These are phyloP conservation scores for Wickerhamiella galacta DNA, from an alignment of 805 yeast species.

Conservation along the genomic window DNA sequence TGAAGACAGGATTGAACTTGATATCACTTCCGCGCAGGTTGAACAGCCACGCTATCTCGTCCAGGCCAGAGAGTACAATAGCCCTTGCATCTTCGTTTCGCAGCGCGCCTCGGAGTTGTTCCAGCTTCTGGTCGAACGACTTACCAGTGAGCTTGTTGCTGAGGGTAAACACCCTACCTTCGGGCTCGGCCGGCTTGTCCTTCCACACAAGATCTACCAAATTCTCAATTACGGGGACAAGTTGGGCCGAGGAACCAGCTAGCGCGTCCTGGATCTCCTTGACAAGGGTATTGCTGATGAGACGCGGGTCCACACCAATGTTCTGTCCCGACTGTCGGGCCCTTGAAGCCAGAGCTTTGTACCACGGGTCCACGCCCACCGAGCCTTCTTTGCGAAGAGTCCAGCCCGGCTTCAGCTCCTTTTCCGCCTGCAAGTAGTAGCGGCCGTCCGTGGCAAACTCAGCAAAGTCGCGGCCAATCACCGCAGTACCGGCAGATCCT, in stretches of 20 bases:
- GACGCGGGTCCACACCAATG: conserved; percentile 71
- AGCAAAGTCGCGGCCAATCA: conserved; percentile 56
- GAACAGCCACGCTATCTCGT: conserved; percentile 83
- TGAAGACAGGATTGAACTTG: conserved; percentile 75
- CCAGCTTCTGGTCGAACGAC: conserved; percentile 38
- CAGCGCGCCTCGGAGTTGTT: conserved; percentile 23
- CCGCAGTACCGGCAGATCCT: conserved; percentile 86
- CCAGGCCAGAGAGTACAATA: conserved; percentile 54
- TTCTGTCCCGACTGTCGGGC: conserved; percentile 31
- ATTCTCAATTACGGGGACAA: conserved; percentile 41
- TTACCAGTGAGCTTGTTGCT: conserved; percentile 49
- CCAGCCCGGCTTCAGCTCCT: conserved; percentile 73
- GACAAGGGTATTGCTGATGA: conserved; percentile 35
- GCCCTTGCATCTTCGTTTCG: conserved; percentile 21
- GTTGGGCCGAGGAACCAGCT: conserved; percentile 25
- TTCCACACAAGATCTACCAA: conserved; percentile 65
- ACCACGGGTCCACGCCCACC: conserved; percentile 62
- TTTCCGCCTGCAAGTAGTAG: conserved; percentile 78
- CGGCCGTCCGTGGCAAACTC: conserved; percentile 87
- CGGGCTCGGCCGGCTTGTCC: conserved; percentile 47
- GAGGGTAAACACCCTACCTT: conserved; percentile 34
- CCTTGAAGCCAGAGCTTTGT: conserved; percentile 51
- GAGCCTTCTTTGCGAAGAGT: conserved; percentile 60
- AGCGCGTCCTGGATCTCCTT: conserved; percentile 16
- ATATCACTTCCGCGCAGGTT: conserved; percentile 76